A percentile compares a stretch with the other conserved stretches of the same genome.
phyloP scores from a whole-genome alignment of 805 yeast species.

The Candida ovalis region DNA sequence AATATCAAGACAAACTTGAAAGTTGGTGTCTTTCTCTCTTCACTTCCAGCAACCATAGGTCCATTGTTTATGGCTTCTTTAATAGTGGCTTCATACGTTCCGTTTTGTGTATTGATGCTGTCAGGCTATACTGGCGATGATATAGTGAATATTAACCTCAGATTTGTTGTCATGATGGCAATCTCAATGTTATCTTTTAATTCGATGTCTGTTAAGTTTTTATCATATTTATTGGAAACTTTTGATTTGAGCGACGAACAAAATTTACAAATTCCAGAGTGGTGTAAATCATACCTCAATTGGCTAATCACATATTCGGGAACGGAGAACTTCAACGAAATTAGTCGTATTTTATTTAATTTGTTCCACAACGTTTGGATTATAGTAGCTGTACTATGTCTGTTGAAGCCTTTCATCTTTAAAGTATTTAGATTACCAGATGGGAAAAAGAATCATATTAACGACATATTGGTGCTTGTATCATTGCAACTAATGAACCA shows the following conservation, averaged over 20 bases:
- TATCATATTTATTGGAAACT: slow-evolving; percentile 25
- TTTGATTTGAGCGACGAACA: slow-evolving; percentile 21
- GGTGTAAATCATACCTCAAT: slow-evolving; percentile 19
- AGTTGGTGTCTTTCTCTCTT: slow-evolving; percentile 40
- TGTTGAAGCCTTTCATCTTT: slow-evolving; percentile 16
- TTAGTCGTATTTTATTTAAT: slow-evolving; percentile 19
- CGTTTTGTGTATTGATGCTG: slow-evolving; percentile 7
- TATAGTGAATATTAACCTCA: not conserved
- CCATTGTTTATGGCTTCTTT: slow-evolving; percentile 19
- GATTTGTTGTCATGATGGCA: slow-evolving; percentile 38
- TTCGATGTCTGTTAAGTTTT: slow-evolving; percentile 22
- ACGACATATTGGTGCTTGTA: slow-evolving; percentile 34
- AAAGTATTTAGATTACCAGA: not conserved
- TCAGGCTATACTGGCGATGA: not conserved
- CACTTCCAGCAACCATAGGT: slow-evolving; percentile 17
- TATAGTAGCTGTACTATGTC: slow-evolving; percentile 5
- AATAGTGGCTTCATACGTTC: slow-evolving; percentile 16
- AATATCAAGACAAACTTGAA: slow-evolving; percentile 44
- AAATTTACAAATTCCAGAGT: slow-evolving; percentile 15
- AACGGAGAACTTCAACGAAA: slow-evolving; percentile 26
- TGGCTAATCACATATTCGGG: slow-evolving; percentile 33
- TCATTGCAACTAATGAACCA: slow-evolving; percentile 51
- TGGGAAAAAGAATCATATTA: slow-evolving; percentile 21
- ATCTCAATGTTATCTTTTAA: slow-evolving; percentile 42
- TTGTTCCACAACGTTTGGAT: slow-evolving; percentile 24